Base-by-base conservation (phyloP, 441 rosid species). In the Iberis amara region DNA sequence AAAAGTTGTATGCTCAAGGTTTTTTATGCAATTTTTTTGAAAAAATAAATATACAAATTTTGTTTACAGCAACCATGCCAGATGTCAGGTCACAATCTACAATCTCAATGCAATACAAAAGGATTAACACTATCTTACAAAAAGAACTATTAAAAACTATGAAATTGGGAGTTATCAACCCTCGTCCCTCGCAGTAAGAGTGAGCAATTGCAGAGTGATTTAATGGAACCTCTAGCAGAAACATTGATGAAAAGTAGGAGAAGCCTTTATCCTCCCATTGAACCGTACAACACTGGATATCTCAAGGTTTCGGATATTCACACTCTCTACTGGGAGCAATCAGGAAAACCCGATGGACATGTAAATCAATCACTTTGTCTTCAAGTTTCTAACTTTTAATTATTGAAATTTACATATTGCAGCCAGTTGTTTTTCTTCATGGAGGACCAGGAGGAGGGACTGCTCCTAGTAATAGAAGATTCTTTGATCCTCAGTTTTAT, bases 361-460 rank as follows among this genome's bases (percentile, higher is more conserved):
- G 98, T 83, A 71, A 18, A 18, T 18, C 21, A 18, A 18, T 18
- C 21, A 18, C 21, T 18, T 18, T 18, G 21, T 4, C 7, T 45
- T 13, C 30, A 45, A 10, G 39, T n/a, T 39, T 45, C 35, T 41
- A 45, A 53, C 38, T 66, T 5, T 58, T 57, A 4, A 11, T 54
- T 23, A 8, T 38, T 15, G 41, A 44, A 10, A 45, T 12, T 23
- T 21, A 26, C 41, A 24, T 65, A 11, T 50, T 76, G 73, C 82
- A 87, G 98, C 86, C 96, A 9, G 85, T 81, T 59, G 81, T 90
- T 14, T 90, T 90, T 70, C 90, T 90, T 68, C 98, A 87, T 39
- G 98, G 98, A 8, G 98, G 98, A 9, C 98, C 98, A 12, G 98
- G 98, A 53, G 94, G 95, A 68, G 96, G 96, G 55, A 83, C 90